Percentiles rank a stretch among this genome's conserved stretches.
These are phyloP conservation scores for Solidago caesia DNA, from an alignment of 129 eudicot species.

Conservation along the genomic window DNA sequence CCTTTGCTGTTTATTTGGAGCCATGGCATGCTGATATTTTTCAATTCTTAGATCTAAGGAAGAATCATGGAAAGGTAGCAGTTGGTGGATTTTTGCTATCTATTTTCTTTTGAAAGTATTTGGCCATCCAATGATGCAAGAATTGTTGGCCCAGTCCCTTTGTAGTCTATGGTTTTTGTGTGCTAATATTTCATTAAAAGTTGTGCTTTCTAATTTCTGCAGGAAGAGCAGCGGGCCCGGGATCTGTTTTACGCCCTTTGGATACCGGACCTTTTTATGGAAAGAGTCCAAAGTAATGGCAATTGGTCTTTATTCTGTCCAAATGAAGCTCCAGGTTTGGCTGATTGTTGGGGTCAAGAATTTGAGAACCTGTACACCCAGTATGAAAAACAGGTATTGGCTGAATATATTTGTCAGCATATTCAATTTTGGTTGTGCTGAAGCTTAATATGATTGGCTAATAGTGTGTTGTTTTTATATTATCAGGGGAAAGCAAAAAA, in stretches of 20 bases:
- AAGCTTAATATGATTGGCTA: background rate
- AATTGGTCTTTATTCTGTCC: constrained; percentile 97
- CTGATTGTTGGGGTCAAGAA: constrained; percentile 95
- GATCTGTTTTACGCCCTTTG: constrained; percentile 93
- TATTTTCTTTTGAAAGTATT: background rate
- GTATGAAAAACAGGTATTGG: constrained; percentile 73
- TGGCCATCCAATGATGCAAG: too few relatives aligned
- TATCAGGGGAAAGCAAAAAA: constrained; percentile 83
- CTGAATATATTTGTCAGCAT: background rate
- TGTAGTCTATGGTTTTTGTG: background rate
- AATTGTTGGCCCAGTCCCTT: too few relatives aligned
- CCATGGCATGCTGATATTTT: constrained; percentile 97
- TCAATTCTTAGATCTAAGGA: constrained; percentile 79
- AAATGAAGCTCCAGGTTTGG: constrained; percentile 93
- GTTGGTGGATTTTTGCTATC: background rate
- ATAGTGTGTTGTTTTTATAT: background rate
- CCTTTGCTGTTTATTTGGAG: constrained; percentile 96
- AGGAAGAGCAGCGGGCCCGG: constrained; percentile 97
- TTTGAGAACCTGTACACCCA: constrained; percentile 74
- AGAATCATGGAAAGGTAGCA: constrained; percentile 89
- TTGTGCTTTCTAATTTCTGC: constrained; percentile 12
- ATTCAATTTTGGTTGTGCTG: background rate
- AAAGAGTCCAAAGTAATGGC: constrained; percentile 71
- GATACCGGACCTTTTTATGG: constrained; percentile 96
- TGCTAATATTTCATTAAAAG: background rate